These are phyloP conservation scores for Breynia disticha DNA, from an alignment of 441 rosid genomes.

Conservation along the genomic window DNA sequence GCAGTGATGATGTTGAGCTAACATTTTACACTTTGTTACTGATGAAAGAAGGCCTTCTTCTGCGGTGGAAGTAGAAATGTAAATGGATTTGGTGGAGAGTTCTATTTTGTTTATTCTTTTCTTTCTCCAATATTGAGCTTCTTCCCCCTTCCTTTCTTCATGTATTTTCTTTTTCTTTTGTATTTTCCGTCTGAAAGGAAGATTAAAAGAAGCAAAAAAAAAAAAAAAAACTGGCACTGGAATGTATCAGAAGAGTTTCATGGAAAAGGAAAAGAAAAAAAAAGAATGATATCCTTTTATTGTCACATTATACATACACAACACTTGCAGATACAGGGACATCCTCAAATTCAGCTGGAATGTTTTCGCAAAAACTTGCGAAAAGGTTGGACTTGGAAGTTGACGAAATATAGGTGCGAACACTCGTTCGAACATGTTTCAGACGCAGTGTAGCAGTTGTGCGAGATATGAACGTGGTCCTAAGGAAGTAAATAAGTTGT, in stretches of 20 bases:
- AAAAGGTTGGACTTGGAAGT: too few relatives aligned
- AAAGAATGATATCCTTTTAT: too few relatives aligned
- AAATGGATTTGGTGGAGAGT: conserved; percentile 17
- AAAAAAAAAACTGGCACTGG: conserved; percentile 12
- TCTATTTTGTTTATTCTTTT: conserved; percentile 2
- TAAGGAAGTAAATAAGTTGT: too few relatives aligned
- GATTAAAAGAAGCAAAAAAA: conserved; percentile 6
- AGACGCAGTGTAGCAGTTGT: too few relatives aligned
- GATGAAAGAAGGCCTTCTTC: conserved; percentile 9
- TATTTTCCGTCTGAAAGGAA: conserved; percentile 16
- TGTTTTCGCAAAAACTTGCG: too few relatives aligned
- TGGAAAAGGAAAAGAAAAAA: too few relatives aligned
- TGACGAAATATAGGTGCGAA: too few relatives aligned
- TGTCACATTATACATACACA: too few relatives aligned
- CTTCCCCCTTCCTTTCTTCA: conserved; percentile 7
- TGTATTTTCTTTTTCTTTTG: conserved; percentile 13
- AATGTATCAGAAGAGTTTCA: conserved; percentile 5
- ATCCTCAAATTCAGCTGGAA: too few relatives aligned
- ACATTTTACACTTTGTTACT: conserved; percentile 14
- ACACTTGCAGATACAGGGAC: too few relatives aligned
- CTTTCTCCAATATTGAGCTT: conserved; percentile 12
- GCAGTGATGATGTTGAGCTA: conserved; percentile 16
- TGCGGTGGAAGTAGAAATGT: conserved; percentile 25
- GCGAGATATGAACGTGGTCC: too few relatives aligned
- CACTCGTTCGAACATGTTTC: too few relatives aligned